Evolutionary conservation across 2,329 filamentous ascomycete species (phyloP).

Genomic region (Penicillium digitatum): DNA sequence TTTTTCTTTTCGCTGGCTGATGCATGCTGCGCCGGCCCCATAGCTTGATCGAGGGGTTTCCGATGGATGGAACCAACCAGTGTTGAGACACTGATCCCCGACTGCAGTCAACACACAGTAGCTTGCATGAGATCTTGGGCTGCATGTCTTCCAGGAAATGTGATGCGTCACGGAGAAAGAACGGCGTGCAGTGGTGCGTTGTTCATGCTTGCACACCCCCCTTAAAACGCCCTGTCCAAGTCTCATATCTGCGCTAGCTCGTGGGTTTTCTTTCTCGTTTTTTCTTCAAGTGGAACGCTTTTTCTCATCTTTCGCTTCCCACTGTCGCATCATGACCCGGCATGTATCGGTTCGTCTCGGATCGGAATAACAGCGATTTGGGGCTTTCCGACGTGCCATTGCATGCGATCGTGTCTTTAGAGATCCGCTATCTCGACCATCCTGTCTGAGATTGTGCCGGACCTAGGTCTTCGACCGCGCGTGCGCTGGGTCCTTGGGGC

Average conservation of each 20-base stretch:
- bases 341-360: slow-evolving; percentile 1
- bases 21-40: slow-evolving; percentile 8
- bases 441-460: neutral
- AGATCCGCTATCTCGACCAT: neutral
- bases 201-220: slow-evolving; percentile 6
- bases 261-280: neutral
- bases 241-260: neutral
- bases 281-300: neutral
- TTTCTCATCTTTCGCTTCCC: neutral
- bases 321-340: slow-evolving; percentile 13
- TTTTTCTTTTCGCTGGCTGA: neutral
- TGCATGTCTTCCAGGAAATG: slow-evolving; percentile 13
- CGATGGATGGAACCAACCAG: slow-evolving; percentile 1
- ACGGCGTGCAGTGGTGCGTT: neutral
- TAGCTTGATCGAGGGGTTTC: neutral
- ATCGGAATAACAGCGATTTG: slow-evolving; percentile 8
- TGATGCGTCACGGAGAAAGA: slow-evolving; percentile 5
- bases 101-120: slow-evolving; percentile 6
- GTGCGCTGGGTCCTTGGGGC: neutral
- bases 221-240: slow-evolving; percentile 2
- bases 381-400: neutral
- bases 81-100: neutral
- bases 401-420: neutral
- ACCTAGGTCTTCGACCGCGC: neutral
- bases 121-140: slow-evolving; percentile 1